Evolutionary conservation across 176 grass and related monocot species (phyloP).

Genomic region (Canna indica): DNA sequence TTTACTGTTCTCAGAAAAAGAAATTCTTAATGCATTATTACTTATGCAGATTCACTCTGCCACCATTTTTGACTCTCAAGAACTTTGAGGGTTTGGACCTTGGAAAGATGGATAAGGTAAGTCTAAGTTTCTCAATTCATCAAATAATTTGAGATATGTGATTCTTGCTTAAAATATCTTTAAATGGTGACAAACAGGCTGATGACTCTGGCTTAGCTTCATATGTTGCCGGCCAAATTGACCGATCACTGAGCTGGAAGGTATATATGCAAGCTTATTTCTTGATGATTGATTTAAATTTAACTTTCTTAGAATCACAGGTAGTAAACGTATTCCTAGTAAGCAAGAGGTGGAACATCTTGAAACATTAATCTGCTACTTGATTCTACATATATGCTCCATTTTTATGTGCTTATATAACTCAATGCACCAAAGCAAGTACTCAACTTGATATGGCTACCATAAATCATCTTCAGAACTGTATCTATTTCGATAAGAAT

Average conservation of each 20-base stretch:
- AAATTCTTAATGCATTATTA: neutral
- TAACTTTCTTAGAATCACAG: neutral
- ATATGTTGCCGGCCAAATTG: conserved; percentile 87
- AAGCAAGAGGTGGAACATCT: neutral
- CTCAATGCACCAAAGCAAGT: too few species aligned
- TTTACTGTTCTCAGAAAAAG: neutral
- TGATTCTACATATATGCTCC: too few species aligned
- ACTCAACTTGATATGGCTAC: too few species aligned
- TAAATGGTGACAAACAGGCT: conserved; percentile 27
- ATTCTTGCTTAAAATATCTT: conserved; percentile 12
- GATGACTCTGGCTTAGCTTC: conserved; percentile 90
- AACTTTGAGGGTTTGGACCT: conserved; percentile 91
- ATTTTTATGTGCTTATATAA: too few species aligned
- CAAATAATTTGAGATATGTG: neutral
- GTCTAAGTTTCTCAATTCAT: conserved; percentile 9
- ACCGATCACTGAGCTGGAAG: conserved; percentile 96
- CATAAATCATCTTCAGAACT: too few species aligned
- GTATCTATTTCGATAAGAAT: too few species aligned
- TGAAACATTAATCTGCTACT: neutral
- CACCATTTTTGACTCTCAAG: conserved; percentile 77
- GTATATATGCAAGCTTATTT: conserved; percentile 23
- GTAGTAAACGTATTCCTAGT: neutral
- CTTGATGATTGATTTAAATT: neutral
- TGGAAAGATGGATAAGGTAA: conserved; percentile 86
- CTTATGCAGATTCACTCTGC: conserved; percentile 67